Conservation (phyloP, 345 rosid genomes). For the Reutealis trisperma region DNA sequence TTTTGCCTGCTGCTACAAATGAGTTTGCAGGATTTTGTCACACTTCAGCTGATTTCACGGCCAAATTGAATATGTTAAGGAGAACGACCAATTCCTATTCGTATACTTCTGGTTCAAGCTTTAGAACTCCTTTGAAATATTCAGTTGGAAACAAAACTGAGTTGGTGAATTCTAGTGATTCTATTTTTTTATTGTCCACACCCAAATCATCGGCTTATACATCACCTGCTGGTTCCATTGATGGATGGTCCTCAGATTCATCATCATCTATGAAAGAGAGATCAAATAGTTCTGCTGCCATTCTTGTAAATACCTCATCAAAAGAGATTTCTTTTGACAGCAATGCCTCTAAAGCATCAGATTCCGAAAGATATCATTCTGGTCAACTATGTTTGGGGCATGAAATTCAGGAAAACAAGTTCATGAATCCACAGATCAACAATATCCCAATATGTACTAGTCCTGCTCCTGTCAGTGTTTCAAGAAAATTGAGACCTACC, state of each 20-base stretch:
- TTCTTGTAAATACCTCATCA: background rate
- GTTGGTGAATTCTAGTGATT: slow-evolving; percentile 19
- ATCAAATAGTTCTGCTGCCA: slow-evolving; percentile 3
- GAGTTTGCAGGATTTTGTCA: slow-evolving; percentile 4
- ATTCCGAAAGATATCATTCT: background rate
- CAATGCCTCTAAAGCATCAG: slow-evolving; percentile 19
- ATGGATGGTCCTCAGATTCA: slow-evolving; percentile 29
- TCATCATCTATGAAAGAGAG: slow-evolving; percentile 16
- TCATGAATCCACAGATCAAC: background rate
- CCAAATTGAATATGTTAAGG: slow-evolving; percentile 23
- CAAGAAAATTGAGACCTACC: slow-evolving; percentile 32
- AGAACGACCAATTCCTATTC: slow-evolving; percentile 16
- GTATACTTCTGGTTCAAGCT: slow-evolving; percentile 22
- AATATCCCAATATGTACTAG: slow-evolving; percentile 5
- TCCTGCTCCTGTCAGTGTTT: slow-evolving; percentile 1
- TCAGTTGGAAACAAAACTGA: slow-evolving; percentile 14
- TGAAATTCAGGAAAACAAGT: slow-evolving; percentile 18
- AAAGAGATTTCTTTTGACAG: slow-evolving; percentile 10
- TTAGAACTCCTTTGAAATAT: slow-evolving; percentile 24
- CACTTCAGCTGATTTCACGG: slow-evolving; percentile 9
- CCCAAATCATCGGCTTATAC: slow-evolving; percentile 20
- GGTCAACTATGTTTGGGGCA: slow-evolving; percentile 2
- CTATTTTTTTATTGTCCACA: slow-evolving; percentile 14
- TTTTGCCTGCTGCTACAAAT: slow-evolving; percentile 3
- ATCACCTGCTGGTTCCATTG: slow-evolving; percentile 28